Conservation (phyloP, 2,329 filamentous ascomycete genomes). For the Fonsecaea nubica region DNA sequence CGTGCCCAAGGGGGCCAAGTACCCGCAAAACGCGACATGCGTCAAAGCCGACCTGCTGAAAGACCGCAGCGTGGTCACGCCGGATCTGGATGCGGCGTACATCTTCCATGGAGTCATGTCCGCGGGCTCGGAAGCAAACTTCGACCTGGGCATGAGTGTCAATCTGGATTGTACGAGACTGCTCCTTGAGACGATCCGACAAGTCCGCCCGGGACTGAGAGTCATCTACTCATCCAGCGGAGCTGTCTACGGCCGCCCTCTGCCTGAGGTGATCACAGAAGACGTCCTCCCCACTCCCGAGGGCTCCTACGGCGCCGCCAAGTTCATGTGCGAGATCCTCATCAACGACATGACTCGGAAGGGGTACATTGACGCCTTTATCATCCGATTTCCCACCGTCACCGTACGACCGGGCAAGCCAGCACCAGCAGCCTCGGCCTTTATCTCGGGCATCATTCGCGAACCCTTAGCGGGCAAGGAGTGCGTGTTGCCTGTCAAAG, state of each 20-base stretch:
- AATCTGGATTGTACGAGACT: constrained; percentile 66
- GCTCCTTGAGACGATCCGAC: constrained; percentile 61
- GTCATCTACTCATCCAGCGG: constrained; percentile 68
- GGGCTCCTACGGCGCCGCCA: constrained; percentile 68
- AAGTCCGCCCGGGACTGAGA: constrained; percentile 59
- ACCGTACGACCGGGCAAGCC: constrained; percentile 67
- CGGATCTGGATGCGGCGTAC: constrained; percentile 61
- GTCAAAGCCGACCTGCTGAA: constrained; percentile 62
- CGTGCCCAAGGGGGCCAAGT: constrained; percentile 56
- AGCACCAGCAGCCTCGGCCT: constrained; percentile 67
- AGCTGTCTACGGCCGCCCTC: constrained; percentile 67
- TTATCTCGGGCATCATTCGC: constrained; percentile 68
- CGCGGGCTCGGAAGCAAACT: constrained; percentile 66
- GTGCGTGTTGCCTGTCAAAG: constrained; percentile 60
- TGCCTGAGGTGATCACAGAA: constrained; percentile 61
- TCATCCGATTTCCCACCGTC: constrained; percentile 66
- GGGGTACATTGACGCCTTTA: constrained; percentile 64
- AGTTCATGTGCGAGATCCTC: constrained; percentile 67
- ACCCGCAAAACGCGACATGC: constrained; percentile 59
- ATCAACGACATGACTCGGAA: constrained; percentile 69
- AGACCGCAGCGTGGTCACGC: constrained; percentile 48
- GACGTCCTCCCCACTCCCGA: constrained; percentile 63
- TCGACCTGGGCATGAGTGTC: constrained; percentile 64
- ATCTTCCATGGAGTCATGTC: constrained; percentile 74
- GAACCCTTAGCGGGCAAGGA: constrained; percentile 65